Percentiles rank a stretch among this genome's conserved stretches.
These are phyloP conservation scores for Pichia gijzeniarum DNA, from an alignment of 805 yeast genomes.

Conservation along the genomic window DNA sequence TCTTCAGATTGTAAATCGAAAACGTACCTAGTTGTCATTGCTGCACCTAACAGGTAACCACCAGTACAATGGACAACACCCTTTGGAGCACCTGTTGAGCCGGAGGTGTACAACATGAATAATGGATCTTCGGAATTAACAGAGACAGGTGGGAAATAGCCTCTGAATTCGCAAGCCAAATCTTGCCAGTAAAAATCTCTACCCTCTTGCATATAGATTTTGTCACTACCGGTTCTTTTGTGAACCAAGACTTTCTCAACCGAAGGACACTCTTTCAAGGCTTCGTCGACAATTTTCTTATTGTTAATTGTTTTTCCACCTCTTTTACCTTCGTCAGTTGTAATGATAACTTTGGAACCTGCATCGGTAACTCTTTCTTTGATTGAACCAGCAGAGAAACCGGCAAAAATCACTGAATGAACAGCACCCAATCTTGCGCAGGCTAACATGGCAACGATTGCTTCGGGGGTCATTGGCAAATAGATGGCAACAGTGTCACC, in stretches of 20 bases:
- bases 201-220: conserved; percentile 64
- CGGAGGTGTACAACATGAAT: conserved; percentile 93
- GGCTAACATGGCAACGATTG: conserved; percentile 89
- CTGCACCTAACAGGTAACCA: conserved; percentile 90
- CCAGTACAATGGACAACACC: conserved; percentile 96
- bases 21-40: conserved; percentile 84
- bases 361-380: conserved; percentile 89
- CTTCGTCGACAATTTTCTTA: conserved; percentile 93
- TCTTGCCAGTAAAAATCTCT: conserved; percentile 98
- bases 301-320: conserved; percentile 93
- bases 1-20: conserved; percentile 90
- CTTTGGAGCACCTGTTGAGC: conserved; percentile 97
- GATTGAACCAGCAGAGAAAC: conserved; percentile 89
- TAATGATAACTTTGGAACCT: conserved; percentile 75
- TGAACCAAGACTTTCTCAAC: conserved; percentile 82
- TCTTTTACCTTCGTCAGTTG: conserved; percentile 92
- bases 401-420: conserved; percentile 95
- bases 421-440: conserved; percentile 91
- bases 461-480: conserved; percentile 97
- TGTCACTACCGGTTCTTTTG: conserved; percentile 76
- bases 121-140: conserved; percentile 92
- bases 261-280: conserved; percentile 63
- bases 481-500: conserved; percentile 97
- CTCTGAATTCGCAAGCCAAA: conserved; percentile 71
- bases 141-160: conserved; percentile 81